Base-by-base conservation (phyloP, 2,329 filamentous ascomycete species). In the Trichoderma endophyticum region DNA sequence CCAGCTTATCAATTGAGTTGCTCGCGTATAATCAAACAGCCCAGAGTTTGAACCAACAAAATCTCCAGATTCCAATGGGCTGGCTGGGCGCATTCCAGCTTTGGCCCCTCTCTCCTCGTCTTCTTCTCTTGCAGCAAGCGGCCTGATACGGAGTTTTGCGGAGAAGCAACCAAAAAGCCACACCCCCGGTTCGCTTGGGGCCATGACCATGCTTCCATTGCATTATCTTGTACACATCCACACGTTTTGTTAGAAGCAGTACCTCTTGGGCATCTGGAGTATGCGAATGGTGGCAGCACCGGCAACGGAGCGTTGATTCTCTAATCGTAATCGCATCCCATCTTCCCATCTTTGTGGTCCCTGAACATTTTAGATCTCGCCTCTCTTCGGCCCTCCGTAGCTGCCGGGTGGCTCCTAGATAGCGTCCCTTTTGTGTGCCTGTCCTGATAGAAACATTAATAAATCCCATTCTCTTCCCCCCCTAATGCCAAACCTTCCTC, bases 101-200 rank as follows among this genome's bases (percentile, higher is more conserved):
- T 36, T 5, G 2, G 12, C 63, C 51, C 26, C 48, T 60, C 32
- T 61, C 39, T 15, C 4, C 34, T 36, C 34, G 15, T 36, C 5
- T 36, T 36, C 34, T 36, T 36, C 5, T 36, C 34, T n/a, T 43
- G 39, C 39, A 43, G 39, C 15, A 56, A 60, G 71, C 73, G 73
- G 73, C 73, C 70, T 75, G 70, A 56, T 60, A 71, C 73, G 73
- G 70, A 69, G 57, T 68, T 70, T 59, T 67, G 73, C 70, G 71
- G 73, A 57, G 68, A 61, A n/a, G 34, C 32, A 39, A 2, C 36
- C 15, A 39, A 39, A 15, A 61, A 34, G 60, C 57, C 60, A 18
- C 64, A 39, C 43, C 43, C 61, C 36, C 24, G 21, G 21, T 36
- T 43, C 18, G 18, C 34, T 69, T 39, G 36, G 9, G 56, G 4